Base-by-base conservation (phyloP, 306 rosid species). In the Carpinus fangiana region DNA sequence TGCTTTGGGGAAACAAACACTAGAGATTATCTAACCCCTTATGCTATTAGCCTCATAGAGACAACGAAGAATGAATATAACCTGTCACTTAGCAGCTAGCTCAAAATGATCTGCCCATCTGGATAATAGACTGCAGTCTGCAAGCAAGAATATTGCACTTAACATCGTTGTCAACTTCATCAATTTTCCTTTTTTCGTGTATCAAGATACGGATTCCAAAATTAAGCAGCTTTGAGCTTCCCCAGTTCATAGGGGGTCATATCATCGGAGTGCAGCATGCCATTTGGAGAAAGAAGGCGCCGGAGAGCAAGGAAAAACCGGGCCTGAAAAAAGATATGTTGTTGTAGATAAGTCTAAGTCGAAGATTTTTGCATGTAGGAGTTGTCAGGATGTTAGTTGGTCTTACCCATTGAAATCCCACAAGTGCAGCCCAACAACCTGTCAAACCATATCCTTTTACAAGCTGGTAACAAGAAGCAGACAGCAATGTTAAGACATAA, bases 321-420 rank as follows among this genome's bases (percentile, higher is more conserved):
- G 53, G 84, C 88, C 91, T 88, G 80, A 67, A 34, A 83, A 66
- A 80, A 81, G 46, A 75, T 70, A 16, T 48, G 31, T 51, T 72
- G 3, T 50, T 71, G 79, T 45, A 80, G 57, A 80, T 66, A 62
- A 72, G 52, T 79, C 73, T 53, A 3, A 78, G 67, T 54, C 74
- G 34, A 62, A 18, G 60, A 69, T 51, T 60, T 73, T 72, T 80
- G n/a, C 41, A 73, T 56, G 70, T 12, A 51, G 76, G 53, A 67
- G 76, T 70, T 56, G 31, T 64, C 45, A 34, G 36, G 76, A 85
- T 71, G 78, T 7, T 70, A 73, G 48, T 53, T 70, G 72, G 53
- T 57, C 92, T 90, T 85, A 94, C 98, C 98, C 98, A 90, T 81
- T 94, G 97, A 80, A 92, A 94, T 87, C 86, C 82, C 4, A 86